These are phyloP conservation scores for Lanmaoa rubissima DNA, from an alignment of 768 basidiomycete genomes.

Conservation along the genomic window DNA sequence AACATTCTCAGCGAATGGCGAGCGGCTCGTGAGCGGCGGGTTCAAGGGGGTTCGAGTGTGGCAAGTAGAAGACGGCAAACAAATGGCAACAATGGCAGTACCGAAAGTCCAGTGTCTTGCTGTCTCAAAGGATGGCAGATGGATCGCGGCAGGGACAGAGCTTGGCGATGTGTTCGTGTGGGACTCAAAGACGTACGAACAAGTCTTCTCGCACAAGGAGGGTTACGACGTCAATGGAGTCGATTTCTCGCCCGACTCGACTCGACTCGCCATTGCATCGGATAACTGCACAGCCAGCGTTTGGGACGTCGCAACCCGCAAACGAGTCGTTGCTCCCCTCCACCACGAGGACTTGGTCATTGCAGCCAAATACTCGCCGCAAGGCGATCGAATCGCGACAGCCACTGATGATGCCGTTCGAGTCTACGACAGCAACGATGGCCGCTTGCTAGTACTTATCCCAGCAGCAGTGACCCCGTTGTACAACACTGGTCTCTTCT, in stretches of 20 bases:
- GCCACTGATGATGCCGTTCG: not conserved
- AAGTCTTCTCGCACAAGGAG: not conserved
- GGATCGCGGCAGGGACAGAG: conserved; percentile 1
- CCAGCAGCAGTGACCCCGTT: not conserved
- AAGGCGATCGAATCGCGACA: not conserved
- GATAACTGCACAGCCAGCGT: not conserved
- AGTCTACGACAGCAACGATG: not conserved
- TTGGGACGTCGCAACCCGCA: not conserved
- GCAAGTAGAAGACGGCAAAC: not conserved
- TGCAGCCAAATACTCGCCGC: conserved; percentile 1
- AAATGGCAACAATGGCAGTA: not conserved
- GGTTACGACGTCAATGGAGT: not conserved
- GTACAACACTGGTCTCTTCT: conserved; percentile 1
- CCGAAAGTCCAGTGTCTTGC: not conserved
- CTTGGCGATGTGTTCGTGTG: not conserved
- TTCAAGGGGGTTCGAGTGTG: not conserved
- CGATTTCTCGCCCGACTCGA: conserved; percentile 9
- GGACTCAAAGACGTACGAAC: not conserved
- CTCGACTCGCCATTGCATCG: not conserved
- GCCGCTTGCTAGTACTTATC: not conserved
- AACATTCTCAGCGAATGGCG: not conserved
- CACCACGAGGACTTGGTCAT: not conserved
- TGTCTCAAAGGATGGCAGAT: not conserved
- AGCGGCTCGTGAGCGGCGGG: not conserved
- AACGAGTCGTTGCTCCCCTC: not conserved